phyloP scores from a whole-genome alignment of 306 rosid genomes.

The Trifolium fragiferum region DNA sequence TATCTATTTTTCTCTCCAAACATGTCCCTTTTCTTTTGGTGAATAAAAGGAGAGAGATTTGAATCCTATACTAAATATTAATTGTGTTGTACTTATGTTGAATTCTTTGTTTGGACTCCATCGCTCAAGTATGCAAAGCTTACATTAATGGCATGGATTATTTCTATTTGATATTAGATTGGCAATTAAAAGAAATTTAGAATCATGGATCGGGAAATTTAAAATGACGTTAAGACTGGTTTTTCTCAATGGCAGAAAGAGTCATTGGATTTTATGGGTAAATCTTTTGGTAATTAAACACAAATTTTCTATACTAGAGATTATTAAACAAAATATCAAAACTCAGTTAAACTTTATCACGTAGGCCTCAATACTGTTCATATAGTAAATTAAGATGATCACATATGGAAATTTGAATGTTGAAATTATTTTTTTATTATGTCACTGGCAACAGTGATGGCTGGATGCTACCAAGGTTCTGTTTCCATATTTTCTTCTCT shows the following conservation, averaged over 20 bases:
- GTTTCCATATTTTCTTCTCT: constrained; percentile 19
- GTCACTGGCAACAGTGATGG: not conserved
- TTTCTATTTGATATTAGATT: constrained; percentile 28
- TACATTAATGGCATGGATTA: constrained; percentile 1
- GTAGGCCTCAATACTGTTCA: not conserved
- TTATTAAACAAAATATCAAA: constrained; percentile 10
- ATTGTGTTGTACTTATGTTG: constrained; percentile 1
- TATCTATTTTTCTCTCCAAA: constrained; percentile 9
- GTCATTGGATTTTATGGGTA: constrained; percentile 6
- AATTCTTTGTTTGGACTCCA: constrained; percentile 19
- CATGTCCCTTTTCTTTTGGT: not conserved
- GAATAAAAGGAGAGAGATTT: constrained; percentile 8
- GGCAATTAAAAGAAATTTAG: constrained; percentile 5
- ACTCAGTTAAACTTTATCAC: not conserved
- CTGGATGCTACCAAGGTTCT: not conserved
- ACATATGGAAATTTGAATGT: not conserved
- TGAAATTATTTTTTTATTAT: constrained; percentile 29
- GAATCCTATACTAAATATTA: not conserved
- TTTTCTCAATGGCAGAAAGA: not conserved
- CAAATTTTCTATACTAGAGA: not conserved
- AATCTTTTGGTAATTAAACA: constrained; percentile 15
- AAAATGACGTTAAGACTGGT: not conserved
- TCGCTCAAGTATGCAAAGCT: constrained; percentile 10
- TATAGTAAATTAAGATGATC: constrained; percentile 23
- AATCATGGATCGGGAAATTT: constrained; percentile 1